These are phyloP conservation scores for Brassica cretica DNA, from an alignment of 345 rosid genomes.

Conservation along the genomic window DNA sequence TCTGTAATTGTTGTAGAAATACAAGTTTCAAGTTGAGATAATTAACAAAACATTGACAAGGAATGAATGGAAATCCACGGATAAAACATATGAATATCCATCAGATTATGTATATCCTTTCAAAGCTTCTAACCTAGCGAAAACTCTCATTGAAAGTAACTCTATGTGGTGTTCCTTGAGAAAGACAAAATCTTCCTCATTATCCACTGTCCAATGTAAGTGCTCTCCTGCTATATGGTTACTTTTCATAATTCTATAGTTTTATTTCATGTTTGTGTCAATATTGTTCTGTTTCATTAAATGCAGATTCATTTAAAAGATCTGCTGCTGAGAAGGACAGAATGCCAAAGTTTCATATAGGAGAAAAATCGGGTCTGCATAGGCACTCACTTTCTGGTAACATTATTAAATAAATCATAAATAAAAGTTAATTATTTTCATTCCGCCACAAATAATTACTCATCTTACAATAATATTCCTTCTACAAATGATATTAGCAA, in stretches of 20 bases:
- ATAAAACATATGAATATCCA: constrained; percentile 4
- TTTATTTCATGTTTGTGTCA: not conserved
- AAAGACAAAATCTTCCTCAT: not conserved
- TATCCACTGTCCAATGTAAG: constrained; percentile 9
- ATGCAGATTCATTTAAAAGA: constrained; percentile 1
- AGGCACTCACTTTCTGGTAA: not conserved
- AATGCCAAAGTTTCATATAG: not conserved
- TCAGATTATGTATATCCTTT: constrained; percentile 14
- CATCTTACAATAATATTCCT: not conserved
- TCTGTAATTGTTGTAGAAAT: constrained; percentile 37
- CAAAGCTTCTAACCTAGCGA: not conserved
- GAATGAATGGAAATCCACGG: not conserved
- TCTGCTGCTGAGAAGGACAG: not conserved
- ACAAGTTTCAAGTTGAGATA: constrained; percentile 40
- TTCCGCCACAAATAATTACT: not conserved
- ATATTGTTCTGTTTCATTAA: not conserved
- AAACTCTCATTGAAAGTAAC: constrained; percentile 6
- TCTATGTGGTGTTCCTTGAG: constrained; percentile 1
- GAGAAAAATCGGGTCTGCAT: not conserved
- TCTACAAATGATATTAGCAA: not conserved
- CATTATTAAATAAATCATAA: not conserved
- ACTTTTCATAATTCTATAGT: not conserved
- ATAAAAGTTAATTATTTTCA: not conserved
- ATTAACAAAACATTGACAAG: not conserved
- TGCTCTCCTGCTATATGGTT: not conserved